phyloP scores from a whole-genome alignment of 352 stramenopile species.

The Pythium brachiatum region DNA sequence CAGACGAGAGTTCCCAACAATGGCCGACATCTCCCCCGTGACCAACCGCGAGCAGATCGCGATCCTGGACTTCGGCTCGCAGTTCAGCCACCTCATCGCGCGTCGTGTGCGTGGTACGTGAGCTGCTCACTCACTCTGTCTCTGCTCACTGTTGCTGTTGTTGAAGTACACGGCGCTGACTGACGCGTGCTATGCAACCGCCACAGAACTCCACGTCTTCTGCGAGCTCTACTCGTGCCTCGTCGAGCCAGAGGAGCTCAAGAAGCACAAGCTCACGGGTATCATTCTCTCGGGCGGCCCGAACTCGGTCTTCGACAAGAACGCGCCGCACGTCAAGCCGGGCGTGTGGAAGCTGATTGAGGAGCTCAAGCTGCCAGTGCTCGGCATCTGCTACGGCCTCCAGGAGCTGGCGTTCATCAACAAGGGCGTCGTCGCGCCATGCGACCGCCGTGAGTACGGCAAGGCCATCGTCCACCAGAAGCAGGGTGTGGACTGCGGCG shows the following conservation, averaged over 20 bases:
- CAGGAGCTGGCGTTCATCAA: slow-evolving; percentile 96
- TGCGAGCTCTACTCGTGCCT: slow-evolving; percentile 99
- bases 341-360: slow-evolving; percentile 97
- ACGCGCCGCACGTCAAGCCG: slow-evolving; percentile 91
- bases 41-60: slow-evolving; percentile 94
- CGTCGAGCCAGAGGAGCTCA: slow-evolving; percentile 91
- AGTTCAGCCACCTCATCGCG: slow-evolving; percentile 99
- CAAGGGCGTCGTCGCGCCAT: slow-evolving; percentile 92
- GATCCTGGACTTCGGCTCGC: slow-evolving; percentile 99
- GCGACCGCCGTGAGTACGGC: slow-evolving; percentile 96
- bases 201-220: slow-evolving; percentile 95
- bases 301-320: slow-evolving; percentile 95
- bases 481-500: slow-evolving; percentile 46
- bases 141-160: slow-evolving; percentile 12
- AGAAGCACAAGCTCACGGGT: slow-evolving; percentile 92
- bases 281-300: slow-evolving; percentile 98
- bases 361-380: slow-evolving; percentile 93
- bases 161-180: slow-evolving; percentile 3
- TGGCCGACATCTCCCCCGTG: slow-evolving; percentile 71
- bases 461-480: slow-evolving; percentile 91
- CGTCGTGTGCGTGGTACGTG: slow-evolving; percentile 91
- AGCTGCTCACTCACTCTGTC: not conserved
- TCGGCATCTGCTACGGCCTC: slow-evolving; percentile 98
- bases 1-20: slow-evolving; percentile 28
- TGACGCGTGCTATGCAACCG: slow-evolving; percentile 8